These are phyloP conservation scores for Begonia fuchsioides DNA, from an alignment of 306 rosid genomes.

Conservation along the genomic window DNA sequence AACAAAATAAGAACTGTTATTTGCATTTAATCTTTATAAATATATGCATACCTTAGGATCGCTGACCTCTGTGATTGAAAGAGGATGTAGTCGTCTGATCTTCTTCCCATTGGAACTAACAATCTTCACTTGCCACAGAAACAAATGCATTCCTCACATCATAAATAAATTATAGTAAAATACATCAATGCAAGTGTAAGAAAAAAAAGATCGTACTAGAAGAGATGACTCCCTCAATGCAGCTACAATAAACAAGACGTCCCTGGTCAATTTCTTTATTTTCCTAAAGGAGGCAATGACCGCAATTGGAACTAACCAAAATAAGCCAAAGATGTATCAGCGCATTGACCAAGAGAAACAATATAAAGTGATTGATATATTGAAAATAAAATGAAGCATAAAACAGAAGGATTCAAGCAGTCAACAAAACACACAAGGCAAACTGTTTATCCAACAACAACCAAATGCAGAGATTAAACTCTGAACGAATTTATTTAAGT, in stretches of 20 bases:
- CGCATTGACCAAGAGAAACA: background rate
- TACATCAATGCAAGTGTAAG: constrained; percentile 1
- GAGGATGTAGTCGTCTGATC: constrained; percentile 70
- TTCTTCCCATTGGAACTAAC: constrained; percentile 70
- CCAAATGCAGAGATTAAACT: background rate
- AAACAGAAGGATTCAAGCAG: background rate
- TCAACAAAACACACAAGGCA: no score
- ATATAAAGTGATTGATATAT: background rate
- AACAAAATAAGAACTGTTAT: background rate
- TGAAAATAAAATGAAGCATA: background rate
- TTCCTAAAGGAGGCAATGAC: constrained; percentile 73
- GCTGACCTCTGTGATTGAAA: constrained; percentile 29
- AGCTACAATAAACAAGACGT: constrained; percentile 35
- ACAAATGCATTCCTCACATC: constrained; percentile 2
- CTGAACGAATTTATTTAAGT: no score
- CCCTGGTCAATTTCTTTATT: constrained; percentile 57
- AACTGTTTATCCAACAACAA: no score
- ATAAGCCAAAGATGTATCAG: constrained; percentile 4
- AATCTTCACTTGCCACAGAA: constrained; percentile 30
- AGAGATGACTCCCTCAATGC: constrained; percentile 72
- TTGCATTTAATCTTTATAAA: constrained; percentile 9
- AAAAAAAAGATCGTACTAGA: constrained; percentile 39
- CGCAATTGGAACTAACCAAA: constrained; percentile 60
- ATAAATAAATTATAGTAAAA: no score
- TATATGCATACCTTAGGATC: constrained; percentile 75